Conservation (phyloP, 768 basidiomycete genomes). For the Lactifluus volemus region DNA sequence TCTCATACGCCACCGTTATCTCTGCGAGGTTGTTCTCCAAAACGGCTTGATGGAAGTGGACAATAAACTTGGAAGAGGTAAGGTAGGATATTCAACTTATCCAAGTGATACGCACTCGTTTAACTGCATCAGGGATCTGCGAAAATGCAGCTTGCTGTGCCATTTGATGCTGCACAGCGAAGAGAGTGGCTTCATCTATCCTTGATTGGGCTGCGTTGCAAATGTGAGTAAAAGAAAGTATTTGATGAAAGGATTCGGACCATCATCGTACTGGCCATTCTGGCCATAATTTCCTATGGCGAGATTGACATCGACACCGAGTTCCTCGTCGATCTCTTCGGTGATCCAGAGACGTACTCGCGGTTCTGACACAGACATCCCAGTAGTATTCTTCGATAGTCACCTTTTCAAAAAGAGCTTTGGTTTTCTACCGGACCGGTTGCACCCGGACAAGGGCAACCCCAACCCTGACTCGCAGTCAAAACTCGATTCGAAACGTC, state of each 20-base stretch:
- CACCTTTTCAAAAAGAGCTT: too few species aligned
- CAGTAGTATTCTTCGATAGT: too few species aligned
- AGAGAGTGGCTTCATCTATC: slow-evolving; percentile 60
- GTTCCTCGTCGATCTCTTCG: slow-evolving; percentile 74
- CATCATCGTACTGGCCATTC: slow-evolving; percentile 58
- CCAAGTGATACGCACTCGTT: slow-evolving; percentile 47
- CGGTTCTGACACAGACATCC: slow-evolving; percentile 45
- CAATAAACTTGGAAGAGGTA: slow-evolving; percentile 62
- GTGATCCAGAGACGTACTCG: slow-evolving; percentile 67
- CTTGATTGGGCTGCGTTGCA: slow-evolving; percentile 39
- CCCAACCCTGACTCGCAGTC: too few species aligned
- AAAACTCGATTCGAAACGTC: background rate
- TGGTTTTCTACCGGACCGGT: slow-evolving; percentile 4
- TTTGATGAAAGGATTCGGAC: slow-evolving; percentile 26
- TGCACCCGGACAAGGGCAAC: background rate
- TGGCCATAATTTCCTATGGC: slow-evolving; percentile 65
- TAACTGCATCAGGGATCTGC: slow-evolving; percentile 82
- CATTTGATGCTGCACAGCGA: slow-evolving; percentile 76
- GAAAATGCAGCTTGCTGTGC: slow-evolving; percentile 76
- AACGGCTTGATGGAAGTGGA: slow-evolving; percentile 91
- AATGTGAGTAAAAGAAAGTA: background rate
- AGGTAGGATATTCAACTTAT: background rate
- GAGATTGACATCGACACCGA: slow-evolving; percentile 58
- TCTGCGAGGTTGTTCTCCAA: slow-evolving; percentile 83
- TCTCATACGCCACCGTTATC: slow-evolving; percentile 91